Evolutionary conservation across 2,329 filamentous ascomycete genomes (phyloP).

Genomic region (Periconia macrospinosa): DNA sequence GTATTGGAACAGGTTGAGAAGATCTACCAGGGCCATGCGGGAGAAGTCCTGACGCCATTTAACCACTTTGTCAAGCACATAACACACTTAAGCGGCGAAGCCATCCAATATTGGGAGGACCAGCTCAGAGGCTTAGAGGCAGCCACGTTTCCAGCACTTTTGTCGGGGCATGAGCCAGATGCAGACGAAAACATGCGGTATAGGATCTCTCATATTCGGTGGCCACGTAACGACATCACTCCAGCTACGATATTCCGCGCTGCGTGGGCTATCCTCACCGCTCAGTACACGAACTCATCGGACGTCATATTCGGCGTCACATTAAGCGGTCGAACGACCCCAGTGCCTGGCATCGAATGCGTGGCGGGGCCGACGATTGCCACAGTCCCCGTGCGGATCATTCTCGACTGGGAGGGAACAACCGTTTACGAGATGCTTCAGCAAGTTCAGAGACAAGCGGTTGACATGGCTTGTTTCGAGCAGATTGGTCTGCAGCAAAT

Average conservation of each 20-base stretch:
- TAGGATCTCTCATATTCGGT: neutral
- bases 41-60: neutral
- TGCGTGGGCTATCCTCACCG: conserved; percentile 32
- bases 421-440: conserved; percentile 11
- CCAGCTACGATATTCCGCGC: conserved; percentile 10
- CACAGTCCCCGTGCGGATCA: conserved; percentile 36
- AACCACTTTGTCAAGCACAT: too few species aligned
- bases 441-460: conserved; percentile 18
- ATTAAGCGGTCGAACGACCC: conserved; percentile 35
- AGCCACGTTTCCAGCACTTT: neutral
- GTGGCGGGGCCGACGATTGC: conserved; percentile 48
- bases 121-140: neutral
- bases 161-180: neutral
- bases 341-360: conserved; percentile 39
- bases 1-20: conserved; percentile 8
- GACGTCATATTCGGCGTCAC: conserved; percentile 47
- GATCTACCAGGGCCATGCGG: conserved; percentile 4
- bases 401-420: conserved; percentile 7
- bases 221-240: neutral
- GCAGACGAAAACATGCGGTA: neutral
- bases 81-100: too few species aligned
- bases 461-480: conserved; percentile 29
- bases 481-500: conserved; percentile 39
- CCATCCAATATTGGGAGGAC: too few species aligned
- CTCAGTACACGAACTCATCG: conserved; percentile 22